Percentiles rank a stretch among this genome's conserved stretches.
Conservation (phyloP, 208 protist genomes). For the Wallacemonas sp. region DNA sequence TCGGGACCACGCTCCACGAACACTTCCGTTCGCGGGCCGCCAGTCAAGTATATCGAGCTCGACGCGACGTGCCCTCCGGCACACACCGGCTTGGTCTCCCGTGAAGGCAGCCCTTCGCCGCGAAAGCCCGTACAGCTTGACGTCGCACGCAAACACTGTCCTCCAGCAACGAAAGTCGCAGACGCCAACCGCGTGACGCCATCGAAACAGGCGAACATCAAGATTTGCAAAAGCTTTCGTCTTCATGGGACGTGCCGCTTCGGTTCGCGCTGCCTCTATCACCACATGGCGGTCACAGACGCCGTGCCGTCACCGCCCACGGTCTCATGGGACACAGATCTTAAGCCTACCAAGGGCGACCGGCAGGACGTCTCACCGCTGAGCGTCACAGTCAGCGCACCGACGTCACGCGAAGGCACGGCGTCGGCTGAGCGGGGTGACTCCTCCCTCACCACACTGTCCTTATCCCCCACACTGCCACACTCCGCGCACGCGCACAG, state of each 20-base stretch:
- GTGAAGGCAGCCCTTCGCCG: too few species aligned
- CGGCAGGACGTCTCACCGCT: not conserved
- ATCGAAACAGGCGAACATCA: too few species aligned
- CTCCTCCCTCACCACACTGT: not conserved
- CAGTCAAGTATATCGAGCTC: too few species aligned
- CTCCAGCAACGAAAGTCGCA: too few species aligned
- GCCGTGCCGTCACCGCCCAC: not conserved
- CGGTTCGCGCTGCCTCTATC: conserved; percentile 78
- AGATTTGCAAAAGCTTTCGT: conserved; percentile 74
- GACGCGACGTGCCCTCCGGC: too few species aligned
- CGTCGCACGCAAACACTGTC: too few species aligned
- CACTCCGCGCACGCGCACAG: not conserved
- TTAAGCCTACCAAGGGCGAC: not conserved
- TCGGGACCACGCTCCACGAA: too few species aligned
- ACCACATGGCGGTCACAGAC: conserved; percentile 29
- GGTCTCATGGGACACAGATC: not conserved
- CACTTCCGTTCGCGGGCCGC: too few species aligned
- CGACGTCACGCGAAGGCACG: not conserved
- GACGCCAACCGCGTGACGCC: too few species aligned
- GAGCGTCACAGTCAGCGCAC: not conserved
- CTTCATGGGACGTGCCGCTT: conserved; percentile 59
- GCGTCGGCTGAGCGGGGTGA: not conserved
- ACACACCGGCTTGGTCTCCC: too few species aligned
- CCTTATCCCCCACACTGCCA: conserved; percentile 2
- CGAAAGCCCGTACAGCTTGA: too few species aligned